Conservation (phyloP, 257 asterid genomes). For the Mitragyna speciosa region DNA sequence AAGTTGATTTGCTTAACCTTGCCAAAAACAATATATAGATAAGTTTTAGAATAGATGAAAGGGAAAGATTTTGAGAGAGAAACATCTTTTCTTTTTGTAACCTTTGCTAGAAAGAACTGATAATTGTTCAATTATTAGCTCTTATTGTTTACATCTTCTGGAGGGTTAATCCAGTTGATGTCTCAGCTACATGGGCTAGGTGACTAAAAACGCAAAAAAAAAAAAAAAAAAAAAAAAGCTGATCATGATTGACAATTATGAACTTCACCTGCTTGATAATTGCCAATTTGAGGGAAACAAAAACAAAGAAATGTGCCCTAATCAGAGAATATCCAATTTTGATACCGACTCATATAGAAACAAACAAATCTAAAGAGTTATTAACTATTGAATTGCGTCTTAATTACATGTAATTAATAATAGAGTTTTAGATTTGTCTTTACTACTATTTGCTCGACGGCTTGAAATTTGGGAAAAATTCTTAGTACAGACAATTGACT, state of each 20-base stretch:
- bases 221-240: background rate
- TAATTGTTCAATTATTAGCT: background rate
- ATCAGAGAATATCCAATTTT: background rate
- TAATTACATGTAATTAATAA: background rate
- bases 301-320: background rate
- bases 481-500: background rate
- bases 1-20: background rate
- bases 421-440: background rate
- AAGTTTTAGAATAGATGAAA: background rate
- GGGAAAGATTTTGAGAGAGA: background rate
- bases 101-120: background rate
- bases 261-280: background rate
- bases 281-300: background rate
- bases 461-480: background rate
- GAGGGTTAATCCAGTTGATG: too few species aligned
- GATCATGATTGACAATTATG: background rate
- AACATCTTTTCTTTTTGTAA: background rate
- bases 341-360: background rate
- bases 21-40: background rate
- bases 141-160: background rate
- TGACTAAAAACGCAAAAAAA: too few species aligned
- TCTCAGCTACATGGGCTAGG: too few species aligned
- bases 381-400: background rate
- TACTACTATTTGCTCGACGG: background rate
- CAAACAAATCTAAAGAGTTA: background rate